phyloP scores from a whole-genome alignment of 352 stramenopile genomes.

The Globisporangium lucens region DNA sequence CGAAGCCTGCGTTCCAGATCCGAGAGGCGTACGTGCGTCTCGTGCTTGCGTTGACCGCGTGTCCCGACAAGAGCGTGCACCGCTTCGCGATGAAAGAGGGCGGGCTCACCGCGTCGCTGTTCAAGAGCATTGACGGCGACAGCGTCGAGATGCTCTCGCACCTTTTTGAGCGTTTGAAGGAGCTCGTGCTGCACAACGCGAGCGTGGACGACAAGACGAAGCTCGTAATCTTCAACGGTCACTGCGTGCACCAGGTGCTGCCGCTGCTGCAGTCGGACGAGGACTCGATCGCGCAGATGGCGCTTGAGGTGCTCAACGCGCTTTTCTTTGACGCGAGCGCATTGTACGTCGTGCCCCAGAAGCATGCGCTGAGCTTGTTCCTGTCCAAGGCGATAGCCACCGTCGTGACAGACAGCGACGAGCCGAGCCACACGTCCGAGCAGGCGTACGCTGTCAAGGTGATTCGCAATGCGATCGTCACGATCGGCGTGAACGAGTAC shows the following conservation, averaged over 20 bases:
- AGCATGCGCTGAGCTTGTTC: constrained; percentile 44
- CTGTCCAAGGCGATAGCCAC: constrained; percentile 32
- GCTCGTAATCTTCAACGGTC: constrained; percentile 54
- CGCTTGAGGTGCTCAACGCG: constrained; percentile 36
- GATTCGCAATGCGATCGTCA: constrained; percentile 59
- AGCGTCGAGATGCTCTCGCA: constrained; percentile 44
- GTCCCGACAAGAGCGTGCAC: constrained; percentile 71
- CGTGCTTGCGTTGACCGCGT: constrained; percentile 56
- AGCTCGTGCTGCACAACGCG: constrained; percentile 52
- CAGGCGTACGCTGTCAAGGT: constrained; percentile 54
- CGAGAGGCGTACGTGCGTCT: constrained; percentile 61
- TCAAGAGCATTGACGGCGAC: constrained; percentile 78
- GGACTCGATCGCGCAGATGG: constrained; percentile 32
- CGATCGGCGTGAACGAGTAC: constrained; percentile 65
- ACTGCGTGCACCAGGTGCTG: constrained; percentile 64
- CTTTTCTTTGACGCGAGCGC: constrained; percentile 62
- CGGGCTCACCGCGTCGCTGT: constrained; percentile 57
- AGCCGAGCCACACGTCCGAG: constrained; percentile 30
- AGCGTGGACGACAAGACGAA: constrained; percentile 59
- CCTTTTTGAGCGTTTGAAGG: constrained; percentile 41
- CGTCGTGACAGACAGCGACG: constrained; percentile 7
- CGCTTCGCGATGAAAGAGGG: constrained; percentile 79
- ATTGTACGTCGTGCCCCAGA: constrained; percentile 47
- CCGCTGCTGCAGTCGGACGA: constrained; percentile 63
- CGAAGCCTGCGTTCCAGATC: constrained; percentile 52